phyloP scores from a whole-genome alignment of 305 asterid genomes.

The Solanum chacoense region DNA sequence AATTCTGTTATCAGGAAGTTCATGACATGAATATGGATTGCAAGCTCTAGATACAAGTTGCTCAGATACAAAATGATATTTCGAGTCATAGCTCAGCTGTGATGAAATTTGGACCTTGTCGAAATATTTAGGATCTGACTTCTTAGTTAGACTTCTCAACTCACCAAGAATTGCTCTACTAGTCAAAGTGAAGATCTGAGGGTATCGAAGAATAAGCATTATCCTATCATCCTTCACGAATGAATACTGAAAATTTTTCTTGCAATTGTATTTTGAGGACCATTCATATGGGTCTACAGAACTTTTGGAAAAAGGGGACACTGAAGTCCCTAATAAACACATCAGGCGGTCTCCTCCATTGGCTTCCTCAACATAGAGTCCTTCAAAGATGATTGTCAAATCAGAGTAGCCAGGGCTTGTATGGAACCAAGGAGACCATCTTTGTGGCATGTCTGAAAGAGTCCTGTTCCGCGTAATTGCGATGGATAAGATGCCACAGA shows the following conservation, averaged over 20 bases:
- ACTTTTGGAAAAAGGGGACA: neutral
- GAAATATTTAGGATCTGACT: slow-evolving; percentile 3
- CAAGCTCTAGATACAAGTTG: neutral
- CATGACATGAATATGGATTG: neutral
- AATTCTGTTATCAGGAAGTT: neutral
- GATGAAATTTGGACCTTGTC: slow-evolving; percentile 4
- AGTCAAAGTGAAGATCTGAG: slow-evolving; percentile 4
- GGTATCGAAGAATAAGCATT: slow-evolving; percentile 7
- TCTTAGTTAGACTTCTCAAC: slow-evolving; percentile 4
- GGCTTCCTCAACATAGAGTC: slow-evolving; percentile 8
- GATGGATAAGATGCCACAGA: neutral
- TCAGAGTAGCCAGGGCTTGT: slow-evolving; percentile 4
- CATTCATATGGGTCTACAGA: neutral
- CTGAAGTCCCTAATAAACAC: slow-evolving; percentile 9
- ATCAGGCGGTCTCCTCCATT: slow-evolving; percentile 1
- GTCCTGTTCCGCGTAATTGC: slow-evolving; percentile 4
- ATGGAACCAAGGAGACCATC: slow-evolving; percentile 5
- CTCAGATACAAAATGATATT: neutral
- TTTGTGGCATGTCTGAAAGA: neutral
- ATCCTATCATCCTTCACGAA: neutral
- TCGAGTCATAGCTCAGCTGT: neutral
- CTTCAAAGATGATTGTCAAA: slow-evolving; percentile 9
- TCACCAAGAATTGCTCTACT: slow-evolving; percentile 11
- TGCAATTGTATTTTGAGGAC: neutral
- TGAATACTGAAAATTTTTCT: neutral